These are phyloP conservation scores for Verbascum thapsus DNA, from an alignment of 257 asterid genomes.

Conservation along the genomic window DNA sequence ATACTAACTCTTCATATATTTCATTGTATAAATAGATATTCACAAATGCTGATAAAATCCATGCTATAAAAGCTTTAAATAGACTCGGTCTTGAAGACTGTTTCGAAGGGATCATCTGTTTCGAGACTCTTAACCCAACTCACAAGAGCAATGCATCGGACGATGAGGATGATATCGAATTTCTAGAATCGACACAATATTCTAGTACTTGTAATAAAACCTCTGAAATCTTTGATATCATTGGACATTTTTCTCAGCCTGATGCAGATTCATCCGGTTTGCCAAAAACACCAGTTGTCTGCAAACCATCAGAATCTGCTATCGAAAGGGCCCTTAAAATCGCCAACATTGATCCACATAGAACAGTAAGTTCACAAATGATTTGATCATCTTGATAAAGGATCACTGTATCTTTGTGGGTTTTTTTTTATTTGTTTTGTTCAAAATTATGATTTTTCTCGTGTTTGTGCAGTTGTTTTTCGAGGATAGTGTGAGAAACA, in stretches of 20 bases:
- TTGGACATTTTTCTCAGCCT: slow-evolving; percentile 69
- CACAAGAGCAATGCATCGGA: slow-evolving; percentile 69
- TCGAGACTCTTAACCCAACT: slow-evolving; percentile 86
- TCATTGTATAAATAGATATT: slow-evolving; percentile 55
- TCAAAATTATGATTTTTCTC: slow-evolving; percentile 11
- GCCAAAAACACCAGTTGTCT: slow-evolving; percentile 85
- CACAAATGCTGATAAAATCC: slow-evolving; percentile 89
- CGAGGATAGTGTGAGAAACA: slow-evolving; percentile 86
- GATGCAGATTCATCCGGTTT: slow-evolving; percentile 45
- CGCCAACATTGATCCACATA: slow-evolving; percentile 73
- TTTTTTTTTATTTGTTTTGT: not conserved
- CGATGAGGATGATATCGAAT: slow-evolving; percentile 79
- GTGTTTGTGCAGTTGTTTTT: slow-evolving; percentile 66
- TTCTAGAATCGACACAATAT: slow-evolving; percentile 44
- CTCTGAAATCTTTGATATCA: slow-evolving; percentile 67
- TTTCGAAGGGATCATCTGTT: slow-evolving; percentile 91
- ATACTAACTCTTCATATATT: not conserved
- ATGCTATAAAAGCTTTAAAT: slow-evolving; percentile 67
- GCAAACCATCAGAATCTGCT: slow-evolving; percentile 86
- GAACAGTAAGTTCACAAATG: slow-evolving; percentile 61
- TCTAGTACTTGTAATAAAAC: slow-evolving; percentile 20
- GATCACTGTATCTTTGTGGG: not conserved
- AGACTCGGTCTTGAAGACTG: slow-evolving; percentile 83
- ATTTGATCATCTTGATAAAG: not conserved
- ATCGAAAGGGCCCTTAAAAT: slow-evolving; percentile 75